phyloP scores from a whole-genome alignment of 1,139 yeast genomes.

The Nakaseomyces sp. region DNA sequence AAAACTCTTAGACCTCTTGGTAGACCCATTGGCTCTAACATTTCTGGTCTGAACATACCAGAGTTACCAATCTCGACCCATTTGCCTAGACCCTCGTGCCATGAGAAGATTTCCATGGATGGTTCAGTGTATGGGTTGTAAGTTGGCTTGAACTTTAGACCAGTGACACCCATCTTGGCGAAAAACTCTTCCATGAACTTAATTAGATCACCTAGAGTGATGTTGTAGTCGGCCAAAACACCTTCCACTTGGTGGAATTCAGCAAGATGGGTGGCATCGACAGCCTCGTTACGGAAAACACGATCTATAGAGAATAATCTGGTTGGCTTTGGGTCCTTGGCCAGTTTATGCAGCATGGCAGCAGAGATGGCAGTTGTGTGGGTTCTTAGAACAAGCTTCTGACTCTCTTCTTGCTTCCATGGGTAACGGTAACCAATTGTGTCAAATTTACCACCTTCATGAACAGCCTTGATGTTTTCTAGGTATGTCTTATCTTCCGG shows the following conservation, averaged over 20 bases:
- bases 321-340: constrained; percentile 82
- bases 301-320: constrained; percentile 94
- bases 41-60: constrained; percentile 99
- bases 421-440: constrained; percentile 98
- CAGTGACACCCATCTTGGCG: constrained; percentile 92
- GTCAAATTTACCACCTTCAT: constrained; percentile 83
- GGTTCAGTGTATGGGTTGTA: constrained; percentile 99
- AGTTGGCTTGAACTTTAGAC: constrained; percentile 94
- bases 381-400: constrained; percentile 87
- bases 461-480: constrained; percentile 72
- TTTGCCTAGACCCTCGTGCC: constrained; percentile 87
- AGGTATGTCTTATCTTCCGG: constrained; percentile 77
- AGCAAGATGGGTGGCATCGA: constrained; percentile 98
- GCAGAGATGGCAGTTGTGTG: constrained; percentile 95
- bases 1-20: constrained; percentile 89
- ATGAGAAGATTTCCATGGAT: constrained; percentile 92
- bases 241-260: constrained; percentile 99
- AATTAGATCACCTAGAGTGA: constrained; percentile 91
- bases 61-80: constrained; percentile 99
- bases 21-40: constrained; percentile 96
- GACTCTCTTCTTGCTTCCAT: constrained; percentile 87
- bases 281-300: constrained; percentile 99
- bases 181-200: constrained; percentile 98
- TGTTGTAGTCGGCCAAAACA: constrained; percentile 91
- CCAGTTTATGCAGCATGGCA: constrained; percentile 76